Evolutionary conservation across 768 basidiomycete species (phyloP), one percentile per base, ranked within the genome.

Genomic region (Phlegmacium glaucopus): DNA sequence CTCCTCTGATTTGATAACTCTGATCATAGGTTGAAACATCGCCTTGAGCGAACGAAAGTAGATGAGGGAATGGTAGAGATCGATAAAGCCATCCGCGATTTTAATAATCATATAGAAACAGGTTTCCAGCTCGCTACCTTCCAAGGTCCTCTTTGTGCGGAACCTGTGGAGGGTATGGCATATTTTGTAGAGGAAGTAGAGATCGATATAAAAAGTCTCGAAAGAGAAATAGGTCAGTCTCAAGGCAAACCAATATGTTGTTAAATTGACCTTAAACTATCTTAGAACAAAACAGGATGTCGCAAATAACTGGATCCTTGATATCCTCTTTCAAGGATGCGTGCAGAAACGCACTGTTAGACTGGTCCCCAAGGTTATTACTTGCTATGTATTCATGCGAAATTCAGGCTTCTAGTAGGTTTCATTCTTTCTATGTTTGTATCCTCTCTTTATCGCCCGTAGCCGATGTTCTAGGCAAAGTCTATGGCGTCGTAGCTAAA

Each of bases 381-480:
- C 72, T 99, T 55, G 96, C 96, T 0, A 98, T 98, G 93, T 99
- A 99, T 65, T 86, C 88, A 10, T 99, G 95, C 66, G 94, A 98
- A 60, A 98, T 99, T 45, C 96, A 97, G 69, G 91, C 94, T 1
- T 94, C 95, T 12, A 91, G 94, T 97, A 63, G 61, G 90, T 75
- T 11, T 27, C 37, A 32, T 34, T 48, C 39, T 29, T 40, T 43
- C 39, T 45, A 28, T 18, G 40, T 43, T 42, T 46, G 32, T 50
- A 13, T 50, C 38, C 48, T 60, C 43, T 55, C 32, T 51, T 28
- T 47, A 22, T 52, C 32, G 40, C 43, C 43, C 37, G 35, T 42
- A 94, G 94, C 92, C 61, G 96, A 99, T 52, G 96, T 98, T 0
- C 77, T 99, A 42, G 96, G 96, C 2, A 98, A 95, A 63, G 94